These are phyloP conservation scores for Corylus americana DNA, from an alignment of 306 rosid genomes.

Conservation along the genomic window DNA sequence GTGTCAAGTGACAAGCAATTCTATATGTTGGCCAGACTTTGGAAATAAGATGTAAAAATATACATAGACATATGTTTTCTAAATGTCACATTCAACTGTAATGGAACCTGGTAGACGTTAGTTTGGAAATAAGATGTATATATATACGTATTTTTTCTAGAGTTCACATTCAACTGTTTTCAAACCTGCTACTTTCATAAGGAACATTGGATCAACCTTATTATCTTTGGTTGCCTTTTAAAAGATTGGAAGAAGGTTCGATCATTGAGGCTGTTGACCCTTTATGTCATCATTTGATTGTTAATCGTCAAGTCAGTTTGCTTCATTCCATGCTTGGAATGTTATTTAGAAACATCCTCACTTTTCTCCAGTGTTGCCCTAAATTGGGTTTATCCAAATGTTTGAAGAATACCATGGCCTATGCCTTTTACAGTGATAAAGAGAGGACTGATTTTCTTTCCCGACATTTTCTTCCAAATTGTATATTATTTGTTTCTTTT, in stretches of 20 bases:
- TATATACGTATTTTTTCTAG: background rate
- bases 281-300: background rate
- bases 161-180: background rate
- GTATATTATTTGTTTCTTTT: constrained; percentile 17
- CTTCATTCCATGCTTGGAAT: background rate
- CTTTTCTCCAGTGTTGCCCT: too few relatives aligned
- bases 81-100: background rate
- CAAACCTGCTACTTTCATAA: background rate
- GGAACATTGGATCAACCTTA: background rate
- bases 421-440: background rate
- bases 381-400: too few relatives aligned
- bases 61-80: background rate
- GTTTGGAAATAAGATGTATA: background rate
- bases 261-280: background rate
- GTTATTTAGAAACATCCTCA: too few relatives aligned
- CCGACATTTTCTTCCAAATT: background rate
- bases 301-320: background rate
- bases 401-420: background rate
- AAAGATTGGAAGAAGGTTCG: background rate
- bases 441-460: background rate
- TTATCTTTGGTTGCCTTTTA: background rate
- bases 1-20: background rate
- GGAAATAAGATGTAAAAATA: background rate
- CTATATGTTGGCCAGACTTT: background rate
- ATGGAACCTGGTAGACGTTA: background rate